Percentiles rank a stretch among this genome's conserved stretches.
phyloP scores from a whole-genome alignment of 495 filamentous ascomycete genomes.

The Trichoderma parareesei region DNA sequence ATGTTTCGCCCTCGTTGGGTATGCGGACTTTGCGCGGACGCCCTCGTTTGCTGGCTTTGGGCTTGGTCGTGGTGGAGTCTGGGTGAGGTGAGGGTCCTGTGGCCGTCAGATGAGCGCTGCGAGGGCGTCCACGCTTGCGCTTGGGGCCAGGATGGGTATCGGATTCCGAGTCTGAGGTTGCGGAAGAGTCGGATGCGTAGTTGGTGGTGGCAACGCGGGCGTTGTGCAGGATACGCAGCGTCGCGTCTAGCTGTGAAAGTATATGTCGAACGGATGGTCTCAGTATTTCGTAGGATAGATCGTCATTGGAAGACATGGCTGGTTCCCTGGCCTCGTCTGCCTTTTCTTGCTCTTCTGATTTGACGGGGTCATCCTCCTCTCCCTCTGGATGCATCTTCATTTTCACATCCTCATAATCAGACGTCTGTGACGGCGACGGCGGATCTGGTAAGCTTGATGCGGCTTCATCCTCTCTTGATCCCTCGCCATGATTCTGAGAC shows the following conservation, averaged over 20 bases:
- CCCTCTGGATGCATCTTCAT: slow-evolving; percentile 14
- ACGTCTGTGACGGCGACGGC: background rate
- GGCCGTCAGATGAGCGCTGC: slow-evolving; percentile 13
- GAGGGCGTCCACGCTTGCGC: slow-evolving; percentile 15
- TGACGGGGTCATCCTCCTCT: slow-evolving; percentile 20
- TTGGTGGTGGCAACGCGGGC: slow-evolving; percentile 39
- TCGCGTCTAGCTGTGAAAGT: slow-evolving; percentile 53
- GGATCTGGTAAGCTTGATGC: background rate
- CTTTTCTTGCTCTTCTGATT: slow-evolving; percentile 16
- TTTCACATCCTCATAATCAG: slow-evolving; percentile 10
- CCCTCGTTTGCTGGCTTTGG: slow-evolving; percentile 15
- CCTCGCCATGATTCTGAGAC: background rate
- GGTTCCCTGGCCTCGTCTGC: slow-evolving; percentile 17
- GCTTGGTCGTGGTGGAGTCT: background rate
- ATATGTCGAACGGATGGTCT: slow-evolving; percentile 57
- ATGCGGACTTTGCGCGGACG: slow-evolving; percentile 30
- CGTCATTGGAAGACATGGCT: slow-evolving; percentile 42
- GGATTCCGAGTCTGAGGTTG: slow-evolving; percentile 23
- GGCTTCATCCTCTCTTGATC: background rate
- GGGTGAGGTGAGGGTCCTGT: background rate
- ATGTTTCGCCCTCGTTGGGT: slow-evolving; percentile 35
- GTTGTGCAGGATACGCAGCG: slow-evolving; percentile 60
- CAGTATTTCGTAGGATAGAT: slow-evolving; percentile 49
- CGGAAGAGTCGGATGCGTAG: slow-evolving; percentile 27
- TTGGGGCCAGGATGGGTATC: slow-evolving; percentile 17